Conservation (phyloP, 495 filamentous ascomycete species). For the Venustampulla echinocandica region DNA sequence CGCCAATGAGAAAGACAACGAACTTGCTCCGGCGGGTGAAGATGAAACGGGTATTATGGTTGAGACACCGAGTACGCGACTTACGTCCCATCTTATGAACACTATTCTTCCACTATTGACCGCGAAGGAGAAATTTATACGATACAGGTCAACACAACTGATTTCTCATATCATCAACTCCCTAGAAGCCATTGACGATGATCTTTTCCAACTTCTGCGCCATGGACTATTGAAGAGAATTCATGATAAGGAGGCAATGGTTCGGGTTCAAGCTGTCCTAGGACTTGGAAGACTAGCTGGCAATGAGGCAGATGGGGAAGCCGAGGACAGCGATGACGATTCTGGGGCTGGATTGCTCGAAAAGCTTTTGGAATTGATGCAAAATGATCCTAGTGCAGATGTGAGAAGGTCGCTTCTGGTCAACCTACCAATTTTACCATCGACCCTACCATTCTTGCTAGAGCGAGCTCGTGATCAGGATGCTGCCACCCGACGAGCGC, state of each 20-base stretch:
- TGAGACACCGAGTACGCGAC: conserved; percentile 73
- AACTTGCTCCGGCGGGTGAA: conserved; percentile 38
- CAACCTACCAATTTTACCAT: conserved; percentile 73
- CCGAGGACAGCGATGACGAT: conserved; percentile 55
- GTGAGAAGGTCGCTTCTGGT: conserved; percentile 80
- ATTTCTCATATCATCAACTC: conserved; percentile 82
- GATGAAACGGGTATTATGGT: conserved; percentile 53
- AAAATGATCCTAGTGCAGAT: conserved; percentile 91
- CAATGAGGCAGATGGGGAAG: conserved; percentile 67
- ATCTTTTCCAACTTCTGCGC: conserved; percentile 72
- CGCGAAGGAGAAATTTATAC: conserved; percentile 84
- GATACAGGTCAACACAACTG: conserved; percentile 84
- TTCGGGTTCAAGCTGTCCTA: conserved; percentile 89
- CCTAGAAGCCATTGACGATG: conserved; percentile 81
- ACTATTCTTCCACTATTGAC: conserved; percentile 59
- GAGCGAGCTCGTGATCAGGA: conserved; percentile 89
- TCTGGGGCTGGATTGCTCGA: conserved; percentile 54
- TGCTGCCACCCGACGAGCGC: conserved; percentile 65
- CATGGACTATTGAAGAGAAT: conserved; percentile 73
- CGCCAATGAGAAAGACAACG: conserved; percentile 72
- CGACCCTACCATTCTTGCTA: conserved; percentile 81
- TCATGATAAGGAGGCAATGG: conserved; percentile 83
- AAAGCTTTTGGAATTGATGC: conserved; percentile 82
- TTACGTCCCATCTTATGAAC: conserved; percentile 62
- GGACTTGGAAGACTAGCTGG: conserved; percentile 77